Base-by-base conservation (phyloP, 768 basidiomycete species). In the Solioccasus polychromus region DNA sequence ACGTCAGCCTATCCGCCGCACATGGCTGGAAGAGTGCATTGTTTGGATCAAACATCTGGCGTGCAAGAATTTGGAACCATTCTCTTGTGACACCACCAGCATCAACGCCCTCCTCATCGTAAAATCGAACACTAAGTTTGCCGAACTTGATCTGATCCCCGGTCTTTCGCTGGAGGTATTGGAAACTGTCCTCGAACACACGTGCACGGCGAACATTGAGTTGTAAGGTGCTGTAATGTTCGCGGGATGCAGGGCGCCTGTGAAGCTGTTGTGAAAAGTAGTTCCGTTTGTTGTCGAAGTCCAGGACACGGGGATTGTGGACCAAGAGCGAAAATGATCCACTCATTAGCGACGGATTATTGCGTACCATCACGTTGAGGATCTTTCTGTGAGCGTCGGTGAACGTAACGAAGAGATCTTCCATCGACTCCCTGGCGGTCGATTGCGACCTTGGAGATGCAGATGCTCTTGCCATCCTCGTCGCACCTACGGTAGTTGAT, bases 231-330 rank as follows among this genome's bases (percentile, higher is more conserved):
- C 79, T 73, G 48, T 90, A 80, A 53, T 92, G 89, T 58, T 93
- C 89, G 31, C 92, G 80, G 11, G 74, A 71, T 54, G 85, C 80
- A 15, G 84, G 84, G 8, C 91, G 83, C 35, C 86, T 83, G 61
- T 93, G 93, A 8, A 96, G 75, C 62, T 94, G 92, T 63, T 95
- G 92, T 34, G 78, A 84, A 71, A 93, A 93, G 69, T 92, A 94
- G 60, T 94, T 95, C 28, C 96, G 83, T 72, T 99, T 99, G 82
- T 98, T 98, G 74, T 98, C 96, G 62, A 98, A 98, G 73, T 98
- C 96, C 45, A 99, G 79, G 19, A 98, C 93, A 24, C 92, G 84
- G 37, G 96, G 86, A 59, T 99, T 99, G 69, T 94, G 85, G 36
- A 99, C 88, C 52, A 99, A 75, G 1, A 99, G 76, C 14, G 94